These are phyloP conservation scores for Olyra latifolia DNA, from an alignment of 176 grass and related monocot species.

Conservation along the genomic window DNA sequence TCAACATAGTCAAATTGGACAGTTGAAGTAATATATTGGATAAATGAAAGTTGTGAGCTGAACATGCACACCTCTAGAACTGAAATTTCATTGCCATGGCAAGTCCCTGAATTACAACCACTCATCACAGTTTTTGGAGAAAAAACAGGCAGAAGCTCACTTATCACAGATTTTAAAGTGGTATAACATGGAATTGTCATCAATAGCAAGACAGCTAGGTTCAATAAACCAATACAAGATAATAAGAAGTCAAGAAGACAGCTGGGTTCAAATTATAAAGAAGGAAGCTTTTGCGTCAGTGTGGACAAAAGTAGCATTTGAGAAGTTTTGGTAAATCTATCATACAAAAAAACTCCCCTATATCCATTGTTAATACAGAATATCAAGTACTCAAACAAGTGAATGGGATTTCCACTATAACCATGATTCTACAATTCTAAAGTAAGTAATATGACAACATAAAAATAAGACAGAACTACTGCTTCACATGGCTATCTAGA, in stretches of 20 bases:
- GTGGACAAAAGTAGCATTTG: constrained; percentile 21
- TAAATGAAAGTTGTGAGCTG: constrained; percentile 9
- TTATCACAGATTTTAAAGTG: background rate
- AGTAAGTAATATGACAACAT: constrained; percentile 29
- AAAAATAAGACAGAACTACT: constrained; percentile 16
- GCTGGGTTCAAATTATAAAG: constrained; percentile 3
- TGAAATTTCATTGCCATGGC: constrained; percentile 21
- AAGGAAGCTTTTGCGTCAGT: constrained; percentile 10
- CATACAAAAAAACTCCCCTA: constrained; percentile 40
- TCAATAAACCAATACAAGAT: background rate
- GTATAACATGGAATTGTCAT: background rate
- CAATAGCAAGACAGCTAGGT: background rate
- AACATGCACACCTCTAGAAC: background rate
- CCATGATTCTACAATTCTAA: constrained; percentile 33
- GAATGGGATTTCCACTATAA: constrained; percentile 35
- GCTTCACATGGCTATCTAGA: constrained; percentile 44
- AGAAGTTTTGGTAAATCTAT: constrained; percentile 24
- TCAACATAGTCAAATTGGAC: constrained; percentile 7
- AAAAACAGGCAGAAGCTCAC: too few relatives aligned
- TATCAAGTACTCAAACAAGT: constrained; percentile 36
- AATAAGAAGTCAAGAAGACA: constrained; percentile 16
- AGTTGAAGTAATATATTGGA: constrained; percentile 7
- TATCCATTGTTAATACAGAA: constrained; percentile 42
- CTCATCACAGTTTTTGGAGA: background rate
- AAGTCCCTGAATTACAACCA: constrained; percentile 13